Evolutionary conservation across 129 eudicot species (phyloP), one percentile per base, ranked within the genome.

Genomic region (Solidago caesia): DNA sequence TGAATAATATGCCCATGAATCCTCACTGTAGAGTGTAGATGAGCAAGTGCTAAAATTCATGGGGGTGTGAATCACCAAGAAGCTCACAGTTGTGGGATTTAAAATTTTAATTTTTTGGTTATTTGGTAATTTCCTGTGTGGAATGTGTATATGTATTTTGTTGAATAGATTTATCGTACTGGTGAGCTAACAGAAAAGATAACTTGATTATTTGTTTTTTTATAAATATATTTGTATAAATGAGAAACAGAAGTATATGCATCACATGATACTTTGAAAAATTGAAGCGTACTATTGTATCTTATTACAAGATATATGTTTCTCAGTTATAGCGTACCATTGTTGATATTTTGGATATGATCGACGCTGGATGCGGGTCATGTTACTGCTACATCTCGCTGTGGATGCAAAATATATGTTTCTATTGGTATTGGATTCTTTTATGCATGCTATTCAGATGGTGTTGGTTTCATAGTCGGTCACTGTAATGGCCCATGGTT

Each of bases 131-230:
- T 27, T 68, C 25, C 57, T 44, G 61, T 57, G 61, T 67, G 74
- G 49, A 42, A 48, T 67, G 16, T 21, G 46, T 59, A 67, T 66
- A 25, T 64, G 65, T 64, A 49, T 49, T 56, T 44, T 72, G 51
- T 9, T 77, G 62, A n/a, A 58, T 56, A 67, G 59, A 74, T 73
- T 59, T 57, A 58, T 73, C 43, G 43, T 72, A 51, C 48, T 5
- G 71, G 45, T 68, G 44, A 48, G 67, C 56, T 9, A 72, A 60
- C 26, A 71, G 10, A 16, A 25, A 21, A 44, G 59, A 43, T 47
- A 16, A 72, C 45, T 33, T 1, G 3, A 33, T 33, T 33, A 33
- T 33, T 33, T 33, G 3, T 33, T 11, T 27, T 72, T 58, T 49
- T 1, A 8, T n/a, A 9, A 33, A 14, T 9, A 1, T 61, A 16